Evolutionary conservation across 352 stramenopile genomes (phyloP).

Genomic region (Globisporangium canariense): DNA sequence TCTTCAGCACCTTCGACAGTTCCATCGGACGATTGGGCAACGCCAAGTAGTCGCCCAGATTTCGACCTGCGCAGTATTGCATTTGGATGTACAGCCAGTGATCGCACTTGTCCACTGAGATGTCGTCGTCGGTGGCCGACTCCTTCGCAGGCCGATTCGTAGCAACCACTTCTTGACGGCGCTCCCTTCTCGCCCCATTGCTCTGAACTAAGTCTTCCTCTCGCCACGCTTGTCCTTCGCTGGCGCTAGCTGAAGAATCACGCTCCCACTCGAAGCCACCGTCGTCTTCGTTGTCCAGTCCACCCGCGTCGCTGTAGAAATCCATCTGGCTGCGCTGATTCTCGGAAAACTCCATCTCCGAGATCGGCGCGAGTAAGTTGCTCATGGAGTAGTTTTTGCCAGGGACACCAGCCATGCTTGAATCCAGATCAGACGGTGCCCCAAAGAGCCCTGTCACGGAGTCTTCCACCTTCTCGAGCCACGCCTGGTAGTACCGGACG

Average conservation of each 20-base stretch:
- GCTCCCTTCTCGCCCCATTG: conserved; percentile 8
- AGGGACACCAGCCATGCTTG: conserved; percentile 27
- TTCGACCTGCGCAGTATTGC: conserved; percentile 86
- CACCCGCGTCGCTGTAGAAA: conserved; percentile 49
- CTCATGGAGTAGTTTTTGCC: conserved; percentile 65
- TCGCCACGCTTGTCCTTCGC: conserved; percentile 46
- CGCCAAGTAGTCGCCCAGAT: conserved; percentile 81
- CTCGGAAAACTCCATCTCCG: conserved; percentile 59
- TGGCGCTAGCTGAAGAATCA: conserved; percentile 35
- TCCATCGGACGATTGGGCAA: conserved; percentile 69
- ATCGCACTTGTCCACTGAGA: conserved; percentile 60
- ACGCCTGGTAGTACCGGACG: conserved; percentile 91
- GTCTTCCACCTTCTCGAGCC: conserved; percentile 86
- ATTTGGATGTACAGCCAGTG: conserved; percentile 93
- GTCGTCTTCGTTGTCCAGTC: conserved; percentile 46
- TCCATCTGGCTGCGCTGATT: conserved; percentile 39
- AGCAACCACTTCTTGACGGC: conserved; percentile 11
- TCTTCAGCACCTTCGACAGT: conserved; percentile 75
- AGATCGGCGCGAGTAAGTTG: conserved; percentile 69
- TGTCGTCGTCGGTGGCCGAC: conserved; percentile 36
- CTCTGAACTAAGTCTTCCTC: conserved; percentile 52
- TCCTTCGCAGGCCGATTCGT: conserved; percentile 13
- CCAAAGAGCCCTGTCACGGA: conserved; percentile 20
- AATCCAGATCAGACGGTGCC: conserved; percentile 27
- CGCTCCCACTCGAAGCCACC: conserved; percentile 80